Evolutionary conservation across 805 yeast genomes (phyloP).

Genomic region (Candida xyloterini): DNA sequence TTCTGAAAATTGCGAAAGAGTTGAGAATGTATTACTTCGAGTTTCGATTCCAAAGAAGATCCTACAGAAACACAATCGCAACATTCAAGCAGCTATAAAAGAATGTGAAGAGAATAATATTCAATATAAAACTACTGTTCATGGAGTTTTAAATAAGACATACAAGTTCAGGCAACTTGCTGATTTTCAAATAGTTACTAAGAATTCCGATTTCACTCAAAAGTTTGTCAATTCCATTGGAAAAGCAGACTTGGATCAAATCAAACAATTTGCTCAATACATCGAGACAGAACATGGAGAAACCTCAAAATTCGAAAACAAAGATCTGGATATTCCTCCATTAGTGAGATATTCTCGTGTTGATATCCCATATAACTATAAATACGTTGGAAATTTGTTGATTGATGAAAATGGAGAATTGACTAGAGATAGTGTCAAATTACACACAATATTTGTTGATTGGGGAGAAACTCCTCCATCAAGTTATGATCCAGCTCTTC

Average conservation of each 20-base stretch:
- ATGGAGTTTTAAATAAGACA: constrained; percentile 63
- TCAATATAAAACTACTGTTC: constrained; percentile 50
- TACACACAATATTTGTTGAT: constrained; percentile 52
- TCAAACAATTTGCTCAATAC: constrained; percentile 38
- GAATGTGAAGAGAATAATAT: constrained; percentile 33
- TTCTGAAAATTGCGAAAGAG: constrained; percentile 43
- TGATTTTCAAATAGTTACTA: constrained; percentile 76
- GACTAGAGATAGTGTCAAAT: constrained; percentile 44
- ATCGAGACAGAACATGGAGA: constrained; percentile 20
- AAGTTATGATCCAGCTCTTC: constrained; percentile 48
- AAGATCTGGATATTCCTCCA: constrained; percentile 67
- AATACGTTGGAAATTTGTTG: constrained; percentile 69
- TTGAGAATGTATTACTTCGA: constrained; percentile 58
- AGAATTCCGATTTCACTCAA: constrained; percentile 48
- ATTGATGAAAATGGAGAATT: constrained; percentile 55
- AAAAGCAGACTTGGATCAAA: constrained; percentile 39
- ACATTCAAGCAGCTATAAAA: constrained; percentile 42
- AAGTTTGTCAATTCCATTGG: constrained; percentile 40
- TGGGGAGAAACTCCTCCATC: constrained; percentile 48
- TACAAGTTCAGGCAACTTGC: constrained; percentile 81
- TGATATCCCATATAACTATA: constrained; percentile 73
- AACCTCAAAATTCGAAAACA: constrained; percentile 24
- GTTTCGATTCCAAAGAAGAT: constrained; percentile 57
- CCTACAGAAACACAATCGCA: constrained; percentile 39
- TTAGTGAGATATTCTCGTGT: constrained; percentile 81